Evolutionary conservation across 257 asterid species (phyloP).

Genomic region (Solanum chaucha): DNA sequence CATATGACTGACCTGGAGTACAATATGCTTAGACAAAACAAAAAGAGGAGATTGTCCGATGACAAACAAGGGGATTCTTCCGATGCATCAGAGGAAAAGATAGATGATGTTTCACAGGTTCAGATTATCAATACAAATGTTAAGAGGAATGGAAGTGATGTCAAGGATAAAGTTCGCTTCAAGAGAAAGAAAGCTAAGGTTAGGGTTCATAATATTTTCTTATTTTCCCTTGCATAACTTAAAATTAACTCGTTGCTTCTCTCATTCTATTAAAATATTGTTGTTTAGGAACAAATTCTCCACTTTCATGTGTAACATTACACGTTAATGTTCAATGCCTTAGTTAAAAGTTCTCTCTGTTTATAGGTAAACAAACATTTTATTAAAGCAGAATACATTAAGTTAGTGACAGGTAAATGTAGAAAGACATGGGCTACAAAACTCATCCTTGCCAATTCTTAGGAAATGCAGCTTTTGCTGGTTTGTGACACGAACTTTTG

Average conservation of each 20-base stretch:
- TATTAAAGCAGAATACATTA: no score
- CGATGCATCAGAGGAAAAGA: conserved; percentile 27
- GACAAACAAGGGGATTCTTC: conserved; percentile 41
- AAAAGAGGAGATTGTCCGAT: conserved; percentile 20
- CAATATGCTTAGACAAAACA: conserved; percentile 33
- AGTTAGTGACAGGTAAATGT: neutral
- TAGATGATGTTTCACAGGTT: conserved; percentile 9
- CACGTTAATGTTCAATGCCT: neutral
- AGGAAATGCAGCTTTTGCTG: neutral
- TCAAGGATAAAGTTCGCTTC: conserved; percentile 18
- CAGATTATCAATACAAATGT: conserved; percentile 11
- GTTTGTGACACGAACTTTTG: neutral
- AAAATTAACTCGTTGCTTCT: neutral
- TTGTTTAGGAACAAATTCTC: neutral
- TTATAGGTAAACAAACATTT: no score
- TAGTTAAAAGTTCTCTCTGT: no score
- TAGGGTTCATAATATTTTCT: neutral
- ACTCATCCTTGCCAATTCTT: neutral
- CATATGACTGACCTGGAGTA: conserved; percentile 59
- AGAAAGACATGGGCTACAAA: neutral
- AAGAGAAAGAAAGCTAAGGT: conserved; percentile 32
- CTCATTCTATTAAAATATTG: neutral
- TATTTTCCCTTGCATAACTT: neutral
- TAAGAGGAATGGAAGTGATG: conserved; percentile 14
- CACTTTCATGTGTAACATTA: neutral